These are phyloP conservation scores for Jackrogersella minutella DNA, from an alignment of 495 filamentous ascomycete species.

Conservation along the genomic window DNA sequence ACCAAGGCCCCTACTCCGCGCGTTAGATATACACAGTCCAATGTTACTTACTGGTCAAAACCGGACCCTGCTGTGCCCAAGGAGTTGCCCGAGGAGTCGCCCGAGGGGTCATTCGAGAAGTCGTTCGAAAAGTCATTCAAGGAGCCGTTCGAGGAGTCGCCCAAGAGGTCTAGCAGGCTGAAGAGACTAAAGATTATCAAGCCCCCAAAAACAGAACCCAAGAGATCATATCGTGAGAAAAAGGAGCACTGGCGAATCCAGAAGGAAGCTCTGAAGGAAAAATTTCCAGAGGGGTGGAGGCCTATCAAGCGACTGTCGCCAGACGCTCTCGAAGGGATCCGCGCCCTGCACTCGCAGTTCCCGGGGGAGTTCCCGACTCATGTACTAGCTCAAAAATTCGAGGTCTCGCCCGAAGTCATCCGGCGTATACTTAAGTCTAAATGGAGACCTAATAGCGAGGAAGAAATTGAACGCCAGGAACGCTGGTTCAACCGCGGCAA, in stretches of 20 bases:
- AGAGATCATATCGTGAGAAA: neutral
- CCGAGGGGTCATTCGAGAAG: neutral
- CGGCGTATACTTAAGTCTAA: conserved; percentile 84
- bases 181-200: conserved; percentile 37
- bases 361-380: conserved; percentile 78
- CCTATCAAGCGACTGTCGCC: conserved; percentile 89
- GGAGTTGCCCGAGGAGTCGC: neutral
- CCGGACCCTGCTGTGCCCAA: neutral
- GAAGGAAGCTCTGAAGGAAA: conserved; percentile 71
- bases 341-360: conserved; percentile 75
- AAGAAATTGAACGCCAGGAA: conserved; percentile 64
- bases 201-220: neutral
- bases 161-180: conserved; percentile 17
- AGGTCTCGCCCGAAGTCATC: conserved; percentile 85
- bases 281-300: conserved; percentile 81
- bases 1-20: neutral
- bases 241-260: conserved; percentile 73
- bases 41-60: neutral
- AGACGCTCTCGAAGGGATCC: conserved; percentile 86
- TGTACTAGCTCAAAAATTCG: conserved; percentile 78
- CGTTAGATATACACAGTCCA: neutral
- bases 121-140: neutral
- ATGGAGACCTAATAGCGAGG: conserved; percentile 74
- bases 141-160: neutral
- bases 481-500: conserved; percentile 84